Conservation (phyloP, 202 grass and related monocot species). For the Zizania palustris region DNA sequence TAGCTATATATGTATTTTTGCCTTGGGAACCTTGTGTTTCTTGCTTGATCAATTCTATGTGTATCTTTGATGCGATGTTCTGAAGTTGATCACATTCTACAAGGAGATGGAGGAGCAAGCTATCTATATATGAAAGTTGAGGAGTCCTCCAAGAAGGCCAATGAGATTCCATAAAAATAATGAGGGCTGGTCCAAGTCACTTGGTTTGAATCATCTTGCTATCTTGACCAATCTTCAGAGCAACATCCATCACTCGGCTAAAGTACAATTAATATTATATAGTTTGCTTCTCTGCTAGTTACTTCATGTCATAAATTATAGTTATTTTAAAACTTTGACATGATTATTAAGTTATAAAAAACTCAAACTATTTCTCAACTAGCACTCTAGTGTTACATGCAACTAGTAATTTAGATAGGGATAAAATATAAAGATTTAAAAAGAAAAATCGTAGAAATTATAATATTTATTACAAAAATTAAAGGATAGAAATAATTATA, state of each 20-base stretch:
- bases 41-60: not conserved
- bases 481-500: too few relatives aligned
- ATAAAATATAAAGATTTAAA: too few relatives aligned
- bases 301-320: too few relatives aligned
- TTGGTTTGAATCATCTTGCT: constrained; percentile 39
- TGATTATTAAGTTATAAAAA: too few relatives aligned
- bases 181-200: constrained; percentile 43
- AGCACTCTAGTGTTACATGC: too few relatives aligned
- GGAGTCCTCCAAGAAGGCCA: not conserved
- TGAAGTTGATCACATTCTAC: not conserved
- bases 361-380: too few relatives aligned
- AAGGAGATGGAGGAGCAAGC: constrained; percentile 17
- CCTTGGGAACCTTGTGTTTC: not conserved
- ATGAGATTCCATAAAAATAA: not conserved
- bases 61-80: constrained; percentile 26
- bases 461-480: too few relatives aligned
- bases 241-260: constrained; percentile 1
- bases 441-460: too few relatives aligned
- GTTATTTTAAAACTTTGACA: too few relatives aligned
- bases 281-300: not conserved
- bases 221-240: constrained; percentile 32
- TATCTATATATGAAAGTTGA: not conserved
- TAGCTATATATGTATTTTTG: not conserved
- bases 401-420: too few relatives aligned
- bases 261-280: constrained; percentile 9